Percentiles rank a stretch among this genome's conserved stretches.
Conservation (phyloP, 768 basidiomycete species). For the Leccinellum rugosiceps region DNA sequence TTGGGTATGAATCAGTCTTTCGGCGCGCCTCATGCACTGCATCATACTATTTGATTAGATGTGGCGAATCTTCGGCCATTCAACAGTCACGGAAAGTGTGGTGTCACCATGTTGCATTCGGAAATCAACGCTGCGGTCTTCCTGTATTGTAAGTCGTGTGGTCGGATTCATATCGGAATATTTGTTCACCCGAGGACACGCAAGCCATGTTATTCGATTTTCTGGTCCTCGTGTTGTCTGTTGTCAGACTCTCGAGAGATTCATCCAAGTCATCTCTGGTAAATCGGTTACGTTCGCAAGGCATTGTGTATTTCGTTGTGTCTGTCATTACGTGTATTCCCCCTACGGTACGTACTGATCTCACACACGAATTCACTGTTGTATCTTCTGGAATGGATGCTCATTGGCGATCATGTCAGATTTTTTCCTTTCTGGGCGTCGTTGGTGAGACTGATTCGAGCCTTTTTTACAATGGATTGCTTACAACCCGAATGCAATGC, state of each 20-base stretch:
- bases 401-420: background rate
- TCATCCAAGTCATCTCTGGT: slow-evolving; percentile 14
- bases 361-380: background rate
- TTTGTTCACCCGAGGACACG: background rate
- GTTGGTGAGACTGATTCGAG: background rate
- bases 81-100: background rate
- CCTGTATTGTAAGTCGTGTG: slow-evolving; percentile 17
- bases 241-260: slow-evolving; percentile 14
- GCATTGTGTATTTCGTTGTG: slow-evolving; percentile 20
- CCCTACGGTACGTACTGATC: slow-evolving; percentile 5
- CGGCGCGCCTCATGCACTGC: background rate
- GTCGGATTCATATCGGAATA: background rate
- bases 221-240: slow-evolving; percentile 17
- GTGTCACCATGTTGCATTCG: background rate
- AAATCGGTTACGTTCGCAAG: slow-evolving; percentile 19
- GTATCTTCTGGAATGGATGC: background rate
- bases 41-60: slow-evolving; percentile 9
- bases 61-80: slow-evolving; percentile 3
- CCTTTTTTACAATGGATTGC: background rate
- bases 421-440: slow-evolving; percentile 9
- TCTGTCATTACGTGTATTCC: slow-evolving; percentile 15
- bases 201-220: slow-evolving; percentile 24
- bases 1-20: slow-evolving; percentile 6
- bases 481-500: background rate
- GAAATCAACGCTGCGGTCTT: slow-evolving; percentile 7